phyloP scores from a whole-genome alignment of 2,329 filamentous ascomycete species.

The Aspergillus pseudotamarii region DNA sequence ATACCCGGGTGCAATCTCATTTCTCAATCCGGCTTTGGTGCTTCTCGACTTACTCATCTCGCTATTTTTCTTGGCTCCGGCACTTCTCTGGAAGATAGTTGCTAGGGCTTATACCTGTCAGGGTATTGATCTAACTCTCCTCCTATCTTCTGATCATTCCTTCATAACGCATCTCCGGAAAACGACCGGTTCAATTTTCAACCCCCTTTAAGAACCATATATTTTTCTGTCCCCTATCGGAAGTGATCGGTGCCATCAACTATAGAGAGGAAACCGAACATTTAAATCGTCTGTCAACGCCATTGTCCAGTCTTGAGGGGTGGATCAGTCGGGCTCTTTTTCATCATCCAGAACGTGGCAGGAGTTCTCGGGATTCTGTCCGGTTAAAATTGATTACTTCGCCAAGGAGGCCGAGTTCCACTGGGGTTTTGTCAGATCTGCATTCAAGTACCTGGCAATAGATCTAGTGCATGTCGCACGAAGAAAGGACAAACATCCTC shows the following conservation, averaged over 20 bases:
- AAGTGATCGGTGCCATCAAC: slow-evolving; percentile 16
- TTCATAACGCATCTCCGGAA: slow-evolving; percentile 18
- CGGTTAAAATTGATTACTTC: slow-evolving; percentile 9
- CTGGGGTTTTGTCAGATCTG: slow-evolving; percentile 24
- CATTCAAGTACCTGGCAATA: slow-evolving; percentile 28
- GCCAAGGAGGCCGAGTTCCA: slow-evolving; percentile 16
- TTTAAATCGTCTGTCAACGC: background rate
- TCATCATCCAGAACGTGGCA: slow-evolving; percentile 11
- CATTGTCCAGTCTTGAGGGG: slow-evolving; percentile 1
- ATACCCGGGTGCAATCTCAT: background rate
- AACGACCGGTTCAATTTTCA: slow-evolving; percentile 29
- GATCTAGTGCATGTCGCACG: slow-evolving; percentile 37
- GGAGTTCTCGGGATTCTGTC: slow-evolving; percentile 10
- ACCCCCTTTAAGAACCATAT: slow-evolving; percentile 27
- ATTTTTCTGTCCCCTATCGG: slow-evolving; percentile 20
- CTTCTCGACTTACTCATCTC: background rate
- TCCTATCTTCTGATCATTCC: slow-evolving; percentile 1
- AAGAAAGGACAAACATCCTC: slow-evolving; percentile 37
- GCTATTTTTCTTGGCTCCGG: slow-evolving; percentile 8
- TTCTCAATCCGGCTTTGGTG: background rate
- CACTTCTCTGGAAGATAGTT: slow-evolving; percentile 27
- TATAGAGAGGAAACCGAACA: slow-evolving; percentile 6
- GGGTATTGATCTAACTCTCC: background rate
- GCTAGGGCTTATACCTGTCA: slow-evolving; percentile 8
- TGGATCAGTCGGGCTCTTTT: background rate